A percentile compares a stretch with the other conserved stretches of the same genome.
phyloP scores from a whole-genome alignment of 164 flowering plant genomes.

The Vitis cinerea region DNA sequence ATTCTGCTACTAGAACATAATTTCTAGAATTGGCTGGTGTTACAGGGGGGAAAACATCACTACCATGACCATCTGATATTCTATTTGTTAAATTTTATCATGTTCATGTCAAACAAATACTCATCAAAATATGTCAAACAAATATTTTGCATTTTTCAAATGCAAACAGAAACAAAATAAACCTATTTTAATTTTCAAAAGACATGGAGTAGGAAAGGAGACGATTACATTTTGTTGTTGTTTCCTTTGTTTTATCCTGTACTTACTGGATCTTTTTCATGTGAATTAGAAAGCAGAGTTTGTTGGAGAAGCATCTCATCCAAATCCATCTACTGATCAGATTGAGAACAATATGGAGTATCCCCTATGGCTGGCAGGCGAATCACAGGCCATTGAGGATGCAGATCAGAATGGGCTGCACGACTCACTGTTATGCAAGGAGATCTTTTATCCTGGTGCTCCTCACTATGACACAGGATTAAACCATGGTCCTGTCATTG shows the following conservation, averaged over 20 bases:
- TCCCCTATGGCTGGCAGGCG: constrained; percentile 52
- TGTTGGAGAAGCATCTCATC: constrained; percentile 17
- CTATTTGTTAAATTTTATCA: too few species aligned
- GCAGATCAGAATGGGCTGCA: constrained; percentile 21
- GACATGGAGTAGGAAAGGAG: too few species aligned
- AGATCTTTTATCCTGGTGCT: constrained; percentile 37
- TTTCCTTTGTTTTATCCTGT: neutral
- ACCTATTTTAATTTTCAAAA: too few species aligned
- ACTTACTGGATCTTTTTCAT: neutral
- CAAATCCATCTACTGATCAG: constrained; percentile 10
- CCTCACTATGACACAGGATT: constrained; percentile 19
- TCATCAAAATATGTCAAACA: too few species aligned
- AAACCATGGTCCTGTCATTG: constrained; percentile 14
- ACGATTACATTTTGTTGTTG: neutral
- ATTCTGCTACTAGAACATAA: too few species aligned
- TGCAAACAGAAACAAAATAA: too few species aligned
- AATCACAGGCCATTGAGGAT: constrained; percentile 56
- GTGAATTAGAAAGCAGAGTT: constrained; percentile 32
- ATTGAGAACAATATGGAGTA: constrained; percentile 23
- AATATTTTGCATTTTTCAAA: too few species aligned
- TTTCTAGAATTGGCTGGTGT: too few species aligned
- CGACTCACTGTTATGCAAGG: constrained; percentile 50
- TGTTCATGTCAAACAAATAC: too few species aligned
- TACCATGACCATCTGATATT: too few species aligned
- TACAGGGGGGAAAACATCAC: too few species aligned